Conservation (phyloP, 139 green algal genomes). For the Tetraselmis chui region DNA sequence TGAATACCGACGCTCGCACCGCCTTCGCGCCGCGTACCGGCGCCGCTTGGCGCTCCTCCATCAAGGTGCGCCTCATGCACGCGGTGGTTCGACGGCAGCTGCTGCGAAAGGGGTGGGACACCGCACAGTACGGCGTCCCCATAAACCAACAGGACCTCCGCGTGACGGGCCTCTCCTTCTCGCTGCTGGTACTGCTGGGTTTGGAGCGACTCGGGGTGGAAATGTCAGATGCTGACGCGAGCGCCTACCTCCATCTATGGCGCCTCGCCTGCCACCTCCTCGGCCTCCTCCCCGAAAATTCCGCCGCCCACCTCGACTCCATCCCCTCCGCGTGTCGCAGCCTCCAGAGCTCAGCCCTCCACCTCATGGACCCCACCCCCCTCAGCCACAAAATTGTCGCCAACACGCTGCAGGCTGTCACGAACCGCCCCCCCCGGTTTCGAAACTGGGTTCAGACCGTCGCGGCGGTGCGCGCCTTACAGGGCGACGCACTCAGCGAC, state of each 20-base stretch:
- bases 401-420: background rate
- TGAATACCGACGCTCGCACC: background rate
- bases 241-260: background rate
- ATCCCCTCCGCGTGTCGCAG: no score
- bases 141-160: background rate
- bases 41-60: background rate
- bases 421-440: background rate
- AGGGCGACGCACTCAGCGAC: background rate
- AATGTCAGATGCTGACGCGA: background rate
- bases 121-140: background rate
- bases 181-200: background rate
- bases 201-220: background rate
- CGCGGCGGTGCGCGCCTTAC: background rate
- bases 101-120: background rate
- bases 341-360: background rate
- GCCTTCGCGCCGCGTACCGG: background rate
- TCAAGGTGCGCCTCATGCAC: background rate
- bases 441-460: background rate
- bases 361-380: background rate
- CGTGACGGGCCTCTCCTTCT: background rate
- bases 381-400: background rate
- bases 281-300: background rate
- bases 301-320: background rate
- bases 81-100: background rate
- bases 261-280: background rate